Evolutionary conservation across 1,284 basidiomycete species (phyloP), one percentile per base, ranked within the genome.

Genomic region (Pisolithus thermaeus): DNA sequence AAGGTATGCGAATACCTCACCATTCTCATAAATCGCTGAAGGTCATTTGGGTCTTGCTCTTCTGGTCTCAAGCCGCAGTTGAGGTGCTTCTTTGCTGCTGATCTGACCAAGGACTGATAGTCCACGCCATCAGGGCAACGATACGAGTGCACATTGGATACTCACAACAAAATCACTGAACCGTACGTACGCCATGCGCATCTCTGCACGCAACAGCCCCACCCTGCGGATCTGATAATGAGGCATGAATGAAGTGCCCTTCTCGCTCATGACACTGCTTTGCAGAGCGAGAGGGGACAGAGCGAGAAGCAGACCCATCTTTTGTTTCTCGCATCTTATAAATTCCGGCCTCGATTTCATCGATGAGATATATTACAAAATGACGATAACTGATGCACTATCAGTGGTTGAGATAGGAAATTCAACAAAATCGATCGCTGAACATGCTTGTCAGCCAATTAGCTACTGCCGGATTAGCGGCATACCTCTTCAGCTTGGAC

Each of bases 401-500:
- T 42, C 50, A 58, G 32, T 46, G 45, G 51, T 46, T 54, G 44
- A 49, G 43, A 41, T 27, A 52, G 47, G 16, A 49, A 36, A 25
- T 44, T 75, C 61, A 85, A 66, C 83, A 85, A 59, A 85, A 85
- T 38, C 83, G 79, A 61, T 85, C 83, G 58, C 82, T 85, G 55
- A 49, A 36, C 45, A 48, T 16, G 9, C 22, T 46, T 22, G 22
- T 59, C 25, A 62, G 51, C 30, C 6, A 39, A 41, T 14, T 25
- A 36, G 52, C 36, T 45, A 30, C 47, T 37, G 30, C 16, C 4
- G 7, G 42, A 23, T 16, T 28, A n/a, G 42, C 16, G 36, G 70
- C 75, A 44, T 52, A 90, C 93, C 92, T 96, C 73, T 97, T 97
- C 54, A 97, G 76, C 66, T 96, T 96, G 7, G 90, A 76, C 52